phyloP scores from a whole-genome alignment of 164 flowering plant genomes.

The Stephania cephalantha region DNA sequence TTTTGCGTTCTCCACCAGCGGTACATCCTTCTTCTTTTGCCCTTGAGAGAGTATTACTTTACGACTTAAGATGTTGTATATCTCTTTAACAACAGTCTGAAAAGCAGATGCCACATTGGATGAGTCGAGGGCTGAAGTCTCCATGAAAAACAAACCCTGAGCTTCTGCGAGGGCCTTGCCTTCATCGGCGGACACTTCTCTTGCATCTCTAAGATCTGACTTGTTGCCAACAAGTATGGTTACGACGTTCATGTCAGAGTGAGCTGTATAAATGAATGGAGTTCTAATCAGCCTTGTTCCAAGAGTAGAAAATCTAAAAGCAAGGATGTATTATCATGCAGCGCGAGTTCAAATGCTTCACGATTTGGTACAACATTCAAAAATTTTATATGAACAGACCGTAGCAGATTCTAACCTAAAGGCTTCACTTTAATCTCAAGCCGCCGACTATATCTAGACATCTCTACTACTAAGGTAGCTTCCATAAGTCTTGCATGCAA shows the following conservation, averaged over 20 bases:
- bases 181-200: slow-evolving; percentile 58
- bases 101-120: slow-evolving; percentile 63
- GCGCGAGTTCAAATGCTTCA: neutral
- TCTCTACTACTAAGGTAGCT: neutral
- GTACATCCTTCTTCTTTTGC: slow-evolving; percentile 36
- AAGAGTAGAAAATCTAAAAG: neutral
- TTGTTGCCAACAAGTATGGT: slow-evolving; percentile 79
- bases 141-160: slow-evolving; percentile 67
- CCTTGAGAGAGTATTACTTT: slow-evolving; percentile 57
- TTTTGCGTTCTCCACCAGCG: slow-evolving; percentile 37
- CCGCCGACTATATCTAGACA: neutral
- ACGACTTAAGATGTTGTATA: slow-evolving; percentile 56
- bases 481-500: no score
- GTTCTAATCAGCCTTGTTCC: slow-evolving; percentile 14
- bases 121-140: slow-evolving; percentile 73
- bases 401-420: neutral
- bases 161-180: slow-evolving; percentile 68
- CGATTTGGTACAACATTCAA: neutral
- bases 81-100: slow-evolving; percentile 63
- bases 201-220: slow-evolving; percentile 59
- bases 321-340: neutral
- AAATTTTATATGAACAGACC: neutral
- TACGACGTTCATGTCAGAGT: slow-evolving; percentile 76
- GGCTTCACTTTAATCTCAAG: neutral
- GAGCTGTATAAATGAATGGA: slow-evolving; percentile 29